Percentiles rank a stretch among this genome's conserved stretches.
These are phyloP conservation scores for Gymnopilus junonius DNA, from an alignment of 768 basidiomycete species.

Conservation along the genomic window DNA sequence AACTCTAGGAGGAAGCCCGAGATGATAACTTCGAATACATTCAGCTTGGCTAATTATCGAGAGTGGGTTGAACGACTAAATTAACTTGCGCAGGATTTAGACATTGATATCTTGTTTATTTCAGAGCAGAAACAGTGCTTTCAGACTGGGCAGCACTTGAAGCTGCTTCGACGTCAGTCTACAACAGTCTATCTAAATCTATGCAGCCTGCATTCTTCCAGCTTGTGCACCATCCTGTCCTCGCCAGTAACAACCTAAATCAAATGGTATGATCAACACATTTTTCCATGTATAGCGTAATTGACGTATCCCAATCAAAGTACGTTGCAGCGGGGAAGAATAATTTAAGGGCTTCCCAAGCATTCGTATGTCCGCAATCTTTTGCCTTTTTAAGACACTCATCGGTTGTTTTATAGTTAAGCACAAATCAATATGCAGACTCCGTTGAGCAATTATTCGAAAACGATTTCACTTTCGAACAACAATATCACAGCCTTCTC, in stretches of 20 bases:
- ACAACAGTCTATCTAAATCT: conserved; percentile 49
- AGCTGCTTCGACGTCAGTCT: conserved; percentile 55
- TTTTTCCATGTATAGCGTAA: background rate
- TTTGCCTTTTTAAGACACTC: background rate
- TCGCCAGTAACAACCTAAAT: conserved; percentile 60
- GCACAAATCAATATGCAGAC: conserved; percentile 61
- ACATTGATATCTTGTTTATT: background rate
- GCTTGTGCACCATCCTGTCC: conserved; percentile 67
- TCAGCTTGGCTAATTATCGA: conserved; percentile 66
- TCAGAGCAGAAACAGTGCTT: conserved; percentile 61
- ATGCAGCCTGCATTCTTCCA: conserved; percentile 70
- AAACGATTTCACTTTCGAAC: conserved; percentile 62
- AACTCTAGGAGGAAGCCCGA: conserved; percentile 71
- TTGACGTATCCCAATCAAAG: conserved; percentile 16
- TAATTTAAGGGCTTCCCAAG: conserved; percentile 67
- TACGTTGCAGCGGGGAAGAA: conserved; percentile 63
- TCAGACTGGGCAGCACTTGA: conserved; percentile 53
- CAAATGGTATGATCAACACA: conserved; percentile 41
- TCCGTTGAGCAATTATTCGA: conserved; percentile 61
- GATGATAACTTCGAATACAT: conserved; percentile 63
- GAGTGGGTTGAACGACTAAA: conserved; percentile 52
- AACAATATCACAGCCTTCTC: conserved; percentile 60
- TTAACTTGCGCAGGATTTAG: background rate
- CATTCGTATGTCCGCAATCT: conserved; percentile 37
- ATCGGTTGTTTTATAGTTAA: conserved; percentile 34